Evolutionary conservation across 331 rosid genomes (phyloP), one percentile per base, ranked within the genome.

Genomic region (Quercus tomentella): DNA sequence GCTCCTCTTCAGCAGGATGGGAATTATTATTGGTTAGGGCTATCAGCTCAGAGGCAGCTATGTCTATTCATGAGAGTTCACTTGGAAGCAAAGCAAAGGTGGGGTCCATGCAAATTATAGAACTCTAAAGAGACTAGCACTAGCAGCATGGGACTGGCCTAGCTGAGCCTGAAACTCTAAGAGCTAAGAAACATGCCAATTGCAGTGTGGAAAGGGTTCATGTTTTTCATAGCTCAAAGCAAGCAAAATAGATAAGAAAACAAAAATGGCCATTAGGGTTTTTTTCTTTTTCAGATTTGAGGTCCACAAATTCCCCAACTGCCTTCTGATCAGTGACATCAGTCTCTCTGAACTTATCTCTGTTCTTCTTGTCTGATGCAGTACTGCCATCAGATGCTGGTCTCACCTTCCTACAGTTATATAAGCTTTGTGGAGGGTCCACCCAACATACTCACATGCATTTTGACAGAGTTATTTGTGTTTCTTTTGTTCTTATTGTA

Each of bases 381-480:
- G 18, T 77, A 74, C 88, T 84, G 86, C 67, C 84, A 74, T 21
- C 14, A 21, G 91, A 87, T 67, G 90, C 76, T 81, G 93, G 87
- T 89, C 31, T 88, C 65, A 82, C 86, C 72, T 74, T 68, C 78
- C 77, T 51, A 23, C 6, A 57, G 4, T 43, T 3, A 72, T 28
- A 52, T 45, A 16, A 16, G 10, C 73, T 55, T 3, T 56, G 75
- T 17, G 69, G 81, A 14, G 87, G 90, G 77, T 67, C 87, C 88
- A 73, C 83, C 89, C 83, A 82, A 84, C 90, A 84, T 76, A 45
- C 22, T 81, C 88, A 87, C 90, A 81, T 84, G 90, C 84, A 76
- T 49, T 10, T 84, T 74, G 55, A 61, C 83, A 68, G 74, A 2
- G 72, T 17, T 9, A 30, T 45, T 61, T 25, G 2, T 12, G 35